Conservation (phyloP, 257 asterid species). For the Penstemon davidsonii region DNA sequence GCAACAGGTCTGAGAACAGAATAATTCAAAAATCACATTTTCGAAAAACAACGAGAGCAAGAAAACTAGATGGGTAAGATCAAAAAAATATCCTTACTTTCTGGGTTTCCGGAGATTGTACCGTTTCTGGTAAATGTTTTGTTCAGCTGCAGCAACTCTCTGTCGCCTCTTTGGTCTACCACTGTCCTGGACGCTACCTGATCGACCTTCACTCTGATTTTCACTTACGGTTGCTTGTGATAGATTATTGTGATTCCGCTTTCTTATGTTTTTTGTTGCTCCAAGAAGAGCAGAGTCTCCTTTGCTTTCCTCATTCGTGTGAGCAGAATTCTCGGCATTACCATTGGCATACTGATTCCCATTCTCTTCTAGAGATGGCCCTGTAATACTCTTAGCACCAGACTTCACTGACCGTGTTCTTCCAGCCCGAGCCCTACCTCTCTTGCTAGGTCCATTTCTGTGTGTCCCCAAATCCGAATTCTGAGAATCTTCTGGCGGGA, state of each 20-base stretch:
- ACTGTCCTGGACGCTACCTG: conserved; percentile 59
- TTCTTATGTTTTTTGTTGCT: conserved; percentile 48
- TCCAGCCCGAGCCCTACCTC: conserved; percentile 39
- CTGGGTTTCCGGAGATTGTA: conserved; percentile 81
- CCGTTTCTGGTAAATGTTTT: conserved; percentile 56
- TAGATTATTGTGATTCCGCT: conserved; percentile 48
- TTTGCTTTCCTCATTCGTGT: conserved; percentile 52
- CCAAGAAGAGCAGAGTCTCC: conserved; percentile 56
- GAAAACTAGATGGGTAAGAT: not conserved
- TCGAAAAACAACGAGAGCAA: not conserved
- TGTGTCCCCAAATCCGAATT: conserved; percentile 41
- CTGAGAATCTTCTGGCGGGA: conserved; percentile 42
- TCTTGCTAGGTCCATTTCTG: conserved; percentile 37
- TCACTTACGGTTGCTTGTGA: conserved; percentile 65
- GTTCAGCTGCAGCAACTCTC: conserved; percentile 49
- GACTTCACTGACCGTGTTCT: conserved; percentile 44
- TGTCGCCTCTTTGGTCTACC: conserved; percentile 73
- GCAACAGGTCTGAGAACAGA: conserved; percentile 54
- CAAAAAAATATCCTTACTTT: conserved; percentile 41
- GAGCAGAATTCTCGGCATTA: conserved; percentile 43
- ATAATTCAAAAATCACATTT: not conserved
- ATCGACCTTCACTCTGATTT: conserved; percentile 63
- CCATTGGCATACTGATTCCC: conserved; percentile 45
- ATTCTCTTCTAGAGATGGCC: conserved; percentile 16
- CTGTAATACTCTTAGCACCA: conserved; percentile 32